A percentile compares a stretch with the other conserved stretches of the same genome.
Evolutionary conservation across 768 basidiomycete species (phyloP).

Genomic region (Boletus subparvulus): DNA sequence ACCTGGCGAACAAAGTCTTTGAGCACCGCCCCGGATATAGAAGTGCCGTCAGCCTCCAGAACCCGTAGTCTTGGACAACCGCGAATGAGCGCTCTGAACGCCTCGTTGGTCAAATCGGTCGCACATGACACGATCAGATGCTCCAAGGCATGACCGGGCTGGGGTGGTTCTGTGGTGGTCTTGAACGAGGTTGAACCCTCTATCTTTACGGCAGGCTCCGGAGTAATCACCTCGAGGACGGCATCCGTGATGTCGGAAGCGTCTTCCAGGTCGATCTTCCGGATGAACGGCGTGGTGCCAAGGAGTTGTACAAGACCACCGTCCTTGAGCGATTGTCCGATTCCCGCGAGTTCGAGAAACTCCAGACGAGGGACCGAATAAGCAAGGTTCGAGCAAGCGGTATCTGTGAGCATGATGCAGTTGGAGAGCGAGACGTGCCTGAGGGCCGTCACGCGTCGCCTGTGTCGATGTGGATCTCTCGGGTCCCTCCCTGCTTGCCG

Average conservation of each 20-base stretch:
- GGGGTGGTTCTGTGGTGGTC: constrained; percentile 25
- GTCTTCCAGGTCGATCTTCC: constrained; percentile 84
- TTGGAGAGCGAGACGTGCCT: constrained; percentile 73
- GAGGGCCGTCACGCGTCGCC: constrained; percentile 63
- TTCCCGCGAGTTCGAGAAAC: constrained; percentile 75
- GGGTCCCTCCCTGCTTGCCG: constrained; percentile 65
- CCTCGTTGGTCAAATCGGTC: constrained; percentile 59
- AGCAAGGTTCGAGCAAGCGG: constrained; percentile 70
- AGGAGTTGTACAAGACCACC: constrained; percentile 74
- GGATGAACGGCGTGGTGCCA: constrained; percentile 64
- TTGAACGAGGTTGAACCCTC: constrained; percentile 12
- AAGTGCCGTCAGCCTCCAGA: constrained; percentile 80
- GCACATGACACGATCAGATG: constrained; percentile 72
- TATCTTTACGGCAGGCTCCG: constrained; percentile 19
- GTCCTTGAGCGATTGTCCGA: constrained; percentile 67
- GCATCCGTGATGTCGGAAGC: constrained; percentile 71
- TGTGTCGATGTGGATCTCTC: constrained; percentile 47
- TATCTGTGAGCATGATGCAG: constrained; percentile 71
- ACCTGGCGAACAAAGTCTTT: constrained; percentile 64
- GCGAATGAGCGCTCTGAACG: constrained; percentile 60
- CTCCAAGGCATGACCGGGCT: constrained; percentile 68
- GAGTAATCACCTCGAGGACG: constrained; percentile 67
- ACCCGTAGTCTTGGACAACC: constrained; percentile 59
- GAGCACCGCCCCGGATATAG: constrained; percentile 58
- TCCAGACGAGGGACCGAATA: constrained; percentile 69